Conservation (phyloP, 306 rosid species). For the Ammopiptanthus mongolicus region DNA sequence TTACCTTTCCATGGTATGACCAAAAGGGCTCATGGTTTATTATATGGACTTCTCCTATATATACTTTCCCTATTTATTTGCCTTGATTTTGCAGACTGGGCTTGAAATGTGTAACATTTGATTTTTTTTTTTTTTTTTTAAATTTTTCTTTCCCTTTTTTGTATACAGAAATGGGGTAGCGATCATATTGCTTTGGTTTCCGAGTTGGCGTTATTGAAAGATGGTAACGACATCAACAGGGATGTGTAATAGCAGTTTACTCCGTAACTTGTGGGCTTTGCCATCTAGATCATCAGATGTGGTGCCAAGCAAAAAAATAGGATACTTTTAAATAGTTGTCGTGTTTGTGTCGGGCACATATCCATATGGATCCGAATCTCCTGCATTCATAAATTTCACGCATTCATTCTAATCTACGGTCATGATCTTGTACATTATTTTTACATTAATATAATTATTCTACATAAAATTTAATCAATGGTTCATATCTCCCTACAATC, state of each 20-base stretch:
- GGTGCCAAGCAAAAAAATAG: neutral
- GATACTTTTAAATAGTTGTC: neutral
- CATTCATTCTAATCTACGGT: no score
- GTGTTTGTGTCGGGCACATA: no score
- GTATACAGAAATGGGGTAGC: constrained; percentile 88
- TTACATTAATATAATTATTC: no score
- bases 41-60: neutral
- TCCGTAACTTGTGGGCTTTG: neutral
- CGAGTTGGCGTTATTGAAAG: constrained; percentile 58
- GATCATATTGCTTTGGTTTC: constrained; percentile 89
- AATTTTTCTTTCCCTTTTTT: neutral
- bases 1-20: neutral
- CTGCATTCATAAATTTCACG: no score
- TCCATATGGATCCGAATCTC: no score
- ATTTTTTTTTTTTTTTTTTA: neutral
- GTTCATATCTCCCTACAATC: no score
- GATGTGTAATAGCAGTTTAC: constrained; percentile 17
- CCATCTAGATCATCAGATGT: constrained; percentile 1
- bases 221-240: constrained; percentile 13
- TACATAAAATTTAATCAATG: no score
- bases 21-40: neutral
- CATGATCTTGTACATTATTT: no score
- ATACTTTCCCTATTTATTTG: neutral
- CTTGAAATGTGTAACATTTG: neutral
- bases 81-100: neutral